Base-by-base conservation (phyloP, 2,329 filamentous ascomycete species). In the Stachybotrys chlorohalonatus region DNA sequence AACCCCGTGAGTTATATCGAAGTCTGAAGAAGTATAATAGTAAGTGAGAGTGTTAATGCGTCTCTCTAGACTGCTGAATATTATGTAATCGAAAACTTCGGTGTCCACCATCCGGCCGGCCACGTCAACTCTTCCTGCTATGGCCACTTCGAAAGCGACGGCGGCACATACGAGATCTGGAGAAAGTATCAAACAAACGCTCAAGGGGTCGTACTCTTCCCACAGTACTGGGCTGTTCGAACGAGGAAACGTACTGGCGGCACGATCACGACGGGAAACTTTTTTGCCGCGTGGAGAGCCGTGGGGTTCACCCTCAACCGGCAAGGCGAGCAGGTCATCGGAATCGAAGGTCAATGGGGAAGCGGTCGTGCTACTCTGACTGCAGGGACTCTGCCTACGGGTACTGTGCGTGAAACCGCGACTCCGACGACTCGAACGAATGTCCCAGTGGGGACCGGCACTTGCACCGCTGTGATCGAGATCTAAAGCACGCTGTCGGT, bases 1-100 rank as follows among this genome's bases (percentile, higher is more conserved):
- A 63, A 59, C 60, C 71, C 71, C 1, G 59, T 73, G 11, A n/a
- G n/a, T n/a, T n/a, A n/a, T n/a, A n/a, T n/a, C n/a, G n/a, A n/a
- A n/a, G n/a, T n/a, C n/a, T n/a, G n/a, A n/a, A n/a, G n/a, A n/a
- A n/a, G n/a, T n/a, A n/a, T n/a, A n/a, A n/a, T n/a, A n/a, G n/a
- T n/a, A n/a, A n/a, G n/a, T n/a, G n/a, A n/a, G n/a, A n/a, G n/a
- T n/a, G n/a, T n/a, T n/a, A n/a, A n/a, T n/a, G n/a, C n/a, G n/a
- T n/a, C n/a, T n/a, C n/a, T n/a, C n/a, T n/a, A n/a, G n/a, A n/a
- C n/a, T n/a, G 62, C 70, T 49, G 69, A 70, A 55, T 72, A 69
- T 63, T 72, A 72, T 59, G 64, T 72, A 50, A 64, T 74, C 55
- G 69, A 73, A 57, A 68, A 66, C 60, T 69, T 63, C 53, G 68